Percentiles rank a stretch among this genome's conserved stretches.
Evolutionary conservation across 2,329 filamentous ascomycete genomes (phyloP).

Genomic region (Cadophora malorum): DNA sequence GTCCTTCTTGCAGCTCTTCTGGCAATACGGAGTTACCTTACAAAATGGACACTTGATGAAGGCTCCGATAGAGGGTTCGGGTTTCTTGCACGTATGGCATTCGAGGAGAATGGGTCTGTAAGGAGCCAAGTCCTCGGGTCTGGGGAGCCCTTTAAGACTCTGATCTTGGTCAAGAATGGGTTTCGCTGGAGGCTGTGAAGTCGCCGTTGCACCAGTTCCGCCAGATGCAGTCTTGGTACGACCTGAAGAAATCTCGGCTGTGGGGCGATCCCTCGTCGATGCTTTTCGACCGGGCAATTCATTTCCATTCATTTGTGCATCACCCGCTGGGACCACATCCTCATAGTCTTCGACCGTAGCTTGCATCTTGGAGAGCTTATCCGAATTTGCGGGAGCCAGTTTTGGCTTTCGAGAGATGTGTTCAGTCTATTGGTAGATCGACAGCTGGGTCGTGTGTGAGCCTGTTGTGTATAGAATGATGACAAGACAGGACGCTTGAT

Average conservation of each 20-base stretch:
- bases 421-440: background rate
- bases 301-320: background rate
- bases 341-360: conserved; percentile 1
- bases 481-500: too few species aligned
- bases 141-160: background rate
- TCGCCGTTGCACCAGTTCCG: background rate
- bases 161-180: background rate
- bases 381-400: background rate
- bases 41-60: background rate
- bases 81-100: background rate
- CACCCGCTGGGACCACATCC: background rate
- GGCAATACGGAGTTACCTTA: background rate
- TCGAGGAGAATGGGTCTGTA: background rate
- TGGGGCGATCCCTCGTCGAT: background rate
- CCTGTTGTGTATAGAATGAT: too few species aligned
- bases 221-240: background rate
- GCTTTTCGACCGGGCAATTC: background rate
- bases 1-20: background rate
- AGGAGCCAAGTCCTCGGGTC: background rate
- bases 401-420: background rate
- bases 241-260: background rate
- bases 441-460: too few species aligned
- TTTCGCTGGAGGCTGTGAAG: background rate
- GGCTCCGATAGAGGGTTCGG: background rate
- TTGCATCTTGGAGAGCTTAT: background rate